phyloP scores from a whole-genome alignment of 208 protist species.

The Leishmania amazonensis region DNA sequence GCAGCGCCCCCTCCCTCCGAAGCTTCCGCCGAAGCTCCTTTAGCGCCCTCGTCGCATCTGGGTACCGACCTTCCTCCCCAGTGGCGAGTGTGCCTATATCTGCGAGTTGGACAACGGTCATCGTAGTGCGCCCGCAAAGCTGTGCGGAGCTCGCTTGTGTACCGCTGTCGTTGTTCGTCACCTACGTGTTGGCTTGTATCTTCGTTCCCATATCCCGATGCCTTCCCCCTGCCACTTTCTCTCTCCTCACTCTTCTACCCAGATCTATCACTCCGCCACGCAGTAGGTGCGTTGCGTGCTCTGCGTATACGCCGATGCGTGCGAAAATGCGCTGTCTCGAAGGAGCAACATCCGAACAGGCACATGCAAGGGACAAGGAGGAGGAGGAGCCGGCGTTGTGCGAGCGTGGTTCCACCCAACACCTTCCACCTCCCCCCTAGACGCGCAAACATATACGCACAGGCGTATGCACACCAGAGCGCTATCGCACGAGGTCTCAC shows the following conservation, averaged over 20 bases:
- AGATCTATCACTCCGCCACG: background rate
- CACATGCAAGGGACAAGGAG: background rate
- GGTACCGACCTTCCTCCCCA: background rate
- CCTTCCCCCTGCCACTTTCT: background rate
- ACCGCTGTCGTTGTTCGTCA: background rate
- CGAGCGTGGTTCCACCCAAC: background rate
- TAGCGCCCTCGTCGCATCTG: background rate
- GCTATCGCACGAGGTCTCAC: background rate
- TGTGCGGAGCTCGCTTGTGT: background rate
- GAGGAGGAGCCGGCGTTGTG: background rate
- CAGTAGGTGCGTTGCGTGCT: background rate
- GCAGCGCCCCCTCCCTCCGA: background rate
- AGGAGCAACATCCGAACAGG: background rate
- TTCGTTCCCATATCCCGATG: background rate
- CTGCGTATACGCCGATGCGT: background rate
- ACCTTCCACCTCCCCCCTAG: background rate
- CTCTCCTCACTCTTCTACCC: background rate
- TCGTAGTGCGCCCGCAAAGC: background rate
- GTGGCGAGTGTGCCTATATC: background rate
- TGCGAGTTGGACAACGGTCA: background rate
- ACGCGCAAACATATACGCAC: background rate
- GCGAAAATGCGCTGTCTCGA: background rate
- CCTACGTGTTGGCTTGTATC: background rate
- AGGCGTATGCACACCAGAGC: background rate
- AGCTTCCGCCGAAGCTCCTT: background rate